phyloP scores from a whole-genome alignment of 2,329 filamentous ascomycete species.

The Aspergillus caelatus region DNA sequence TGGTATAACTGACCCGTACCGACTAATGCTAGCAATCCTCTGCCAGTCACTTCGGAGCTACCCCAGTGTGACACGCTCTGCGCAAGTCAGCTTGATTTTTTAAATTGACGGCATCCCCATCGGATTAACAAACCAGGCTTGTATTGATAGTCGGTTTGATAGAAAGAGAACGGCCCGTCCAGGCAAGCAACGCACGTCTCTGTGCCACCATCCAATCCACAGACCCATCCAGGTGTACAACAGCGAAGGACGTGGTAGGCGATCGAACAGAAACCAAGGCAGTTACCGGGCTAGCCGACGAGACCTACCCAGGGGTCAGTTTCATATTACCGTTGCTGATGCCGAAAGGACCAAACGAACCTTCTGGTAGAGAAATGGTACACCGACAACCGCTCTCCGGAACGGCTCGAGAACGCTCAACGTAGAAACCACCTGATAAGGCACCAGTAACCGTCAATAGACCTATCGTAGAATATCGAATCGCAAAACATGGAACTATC shows the following conservation, averaged over 20 bases:
- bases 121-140: slow-evolving; percentile 57
- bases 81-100: slow-evolving; percentile 39
- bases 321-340: not conserved
- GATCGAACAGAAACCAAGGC: slow-evolving; percentile 88
- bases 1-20: slow-evolving; percentile 90
- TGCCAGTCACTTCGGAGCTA: slow-evolving; percentile 81
- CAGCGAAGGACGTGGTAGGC: slow-evolving; percentile 80
- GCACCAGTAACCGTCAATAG: slow-evolving; percentile 4
- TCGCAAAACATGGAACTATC: not conserved
- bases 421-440: slow-evolving; percentile 75
- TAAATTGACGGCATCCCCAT: too few species aligned
- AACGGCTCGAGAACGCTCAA: slow-evolving; percentile 85
- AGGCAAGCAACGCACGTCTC: slow-evolving; percentile 85
- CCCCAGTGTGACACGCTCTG: slow-evolving; percentile 84
- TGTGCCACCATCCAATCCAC: slow-evolving; percentile 95
- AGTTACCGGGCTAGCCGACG: slow-evolving; percentile 83
- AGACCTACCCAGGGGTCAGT: slow-evolving; percentile 57
- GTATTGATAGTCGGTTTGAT: slow-evolving; percentile 76
- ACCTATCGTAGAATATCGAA: not conserved
- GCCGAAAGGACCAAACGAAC: slow-evolving; percentile 27
- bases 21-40: slow-evolving; percentile 81
- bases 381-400: slow-evolving; percentile 74
- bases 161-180: slow-evolving; percentile 86
- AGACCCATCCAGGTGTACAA: slow-evolving; percentile 88
- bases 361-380: slow-evolving; percentile 92